Base-by-base conservation (phyloP, 345 rosid species). In the Gossypium stocksii region DNA sequence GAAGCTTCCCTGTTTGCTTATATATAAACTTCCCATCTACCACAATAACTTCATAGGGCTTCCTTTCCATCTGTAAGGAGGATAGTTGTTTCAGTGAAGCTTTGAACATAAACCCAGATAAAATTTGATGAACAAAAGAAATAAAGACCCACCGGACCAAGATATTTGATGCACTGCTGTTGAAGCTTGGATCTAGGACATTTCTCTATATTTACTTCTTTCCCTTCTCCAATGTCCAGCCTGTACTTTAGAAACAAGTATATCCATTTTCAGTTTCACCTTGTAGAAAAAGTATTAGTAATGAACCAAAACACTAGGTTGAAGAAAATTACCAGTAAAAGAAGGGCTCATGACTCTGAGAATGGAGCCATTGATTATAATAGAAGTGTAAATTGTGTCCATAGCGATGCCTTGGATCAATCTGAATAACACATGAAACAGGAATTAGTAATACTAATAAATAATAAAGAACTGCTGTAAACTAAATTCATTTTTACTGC, bases 201-300 rank as follows among this genome's bases (percentile, higher is more conserved):
- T 79, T 85, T 87, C 27, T 90, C 97, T 62, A 91, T 85, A 82
- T 85, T 90, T 65, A 88, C 90, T 83, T 91, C 99, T 77, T 79
- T 91, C 25, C 99, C 99, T 81, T 96, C 99, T 7, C 98, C 99
- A 20, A 93, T 87, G 81, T 96, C 98, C 79, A 96, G 82, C 99
- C 99, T 95, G 87, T 15, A 86, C 60, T 77, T 53, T 56, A 3
- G 54, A 2, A 63, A 54, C 64, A 61, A 71, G 45, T 5, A 74
- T 74, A n/a, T 29, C 22, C 13, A 48, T 34, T 53, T 75, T 79
- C 20, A 62, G 45, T 7, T 74, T 66, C 60, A 75, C 46, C 5
- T 34, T 34, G 41, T 5, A 34, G 41, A 34, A 34, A 34, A 43
- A 45, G 22, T 73, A 54, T 45, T 9, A 46, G 43, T 73, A 60